phyloP scores from a whole-genome alignment of 2,329 filamentous ascomycete genomes.

The Cyphellophora europaea region DNA sequence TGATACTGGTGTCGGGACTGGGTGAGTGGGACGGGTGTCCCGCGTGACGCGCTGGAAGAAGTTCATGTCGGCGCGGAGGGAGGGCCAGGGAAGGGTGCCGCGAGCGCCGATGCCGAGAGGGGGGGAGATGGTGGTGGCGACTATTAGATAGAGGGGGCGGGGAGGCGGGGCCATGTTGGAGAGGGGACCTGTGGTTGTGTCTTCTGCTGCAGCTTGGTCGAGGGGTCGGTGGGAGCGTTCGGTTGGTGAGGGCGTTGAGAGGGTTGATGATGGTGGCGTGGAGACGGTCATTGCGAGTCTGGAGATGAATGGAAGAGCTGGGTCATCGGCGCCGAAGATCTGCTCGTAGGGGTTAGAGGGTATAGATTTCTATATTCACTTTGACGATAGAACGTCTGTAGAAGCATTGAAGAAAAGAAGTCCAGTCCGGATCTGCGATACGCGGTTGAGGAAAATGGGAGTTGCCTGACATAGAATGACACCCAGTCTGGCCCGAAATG shows the following conservation, averaged over 20 bases:
- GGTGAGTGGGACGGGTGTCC: slow-evolving; percentile 11
- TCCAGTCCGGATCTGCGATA: background rate
- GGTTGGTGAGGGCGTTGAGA: slow-evolving; percentile 18
- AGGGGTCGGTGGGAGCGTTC: slow-evolving; percentile 6
- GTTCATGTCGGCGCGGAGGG: slow-evolving; percentile 81
- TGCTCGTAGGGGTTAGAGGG: background rate
- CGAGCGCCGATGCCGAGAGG: slow-evolving; percentile 74
- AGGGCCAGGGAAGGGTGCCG: slow-evolving; percentile 79
- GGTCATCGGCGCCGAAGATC: background rate
- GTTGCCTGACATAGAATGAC: no score
- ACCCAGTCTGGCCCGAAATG: no score
- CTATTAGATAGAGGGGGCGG: slow-evolving; percentile 19
- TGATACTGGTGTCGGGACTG: slow-evolving; percentile 19
- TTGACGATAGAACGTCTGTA: background rate
- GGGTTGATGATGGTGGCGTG: slow-evolving; percentile 15
- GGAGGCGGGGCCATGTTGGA: slow-evolving; percentile 7
- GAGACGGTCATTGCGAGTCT: slow-evolving; percentile 10
- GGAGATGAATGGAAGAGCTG: background rate
- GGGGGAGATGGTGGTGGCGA: slow-evolving; percentile 52
- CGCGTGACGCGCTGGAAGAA: slow-evolving; percentile 91
- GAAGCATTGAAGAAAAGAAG: background rate
- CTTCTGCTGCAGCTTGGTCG: slow-evolving; percentile 2
- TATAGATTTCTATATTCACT: no score
- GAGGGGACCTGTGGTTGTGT: background rate
- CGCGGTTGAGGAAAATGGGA: no score